These are phyloP conservation scores for Fusarium buharicum DNA, from an alignment of 2,329 filamentous ascomycete species.

Conservation along the genomic window DNA sequence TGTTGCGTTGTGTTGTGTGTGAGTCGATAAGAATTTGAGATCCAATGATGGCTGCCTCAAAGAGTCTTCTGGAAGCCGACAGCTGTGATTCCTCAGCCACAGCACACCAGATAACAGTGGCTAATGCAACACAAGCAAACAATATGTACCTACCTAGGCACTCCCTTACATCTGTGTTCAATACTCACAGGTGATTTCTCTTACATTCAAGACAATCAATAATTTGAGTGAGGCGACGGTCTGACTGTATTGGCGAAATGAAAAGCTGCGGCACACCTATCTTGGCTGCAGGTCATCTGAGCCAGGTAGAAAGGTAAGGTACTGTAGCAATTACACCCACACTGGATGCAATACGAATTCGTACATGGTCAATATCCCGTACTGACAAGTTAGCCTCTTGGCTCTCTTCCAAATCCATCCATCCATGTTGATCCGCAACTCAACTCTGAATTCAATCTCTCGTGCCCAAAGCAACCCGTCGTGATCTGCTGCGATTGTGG, in stretches of 20 bases:
- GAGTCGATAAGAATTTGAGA: neutral
- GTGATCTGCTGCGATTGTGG: constrained; percentile 27
- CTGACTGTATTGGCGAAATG: constrained; percentile 24
- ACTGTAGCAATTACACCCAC: neutral
- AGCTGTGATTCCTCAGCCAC: constrained; percentile 12
- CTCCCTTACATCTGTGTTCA: neutral
- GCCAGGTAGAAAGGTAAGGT: neutral
- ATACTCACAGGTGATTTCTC: neutral
- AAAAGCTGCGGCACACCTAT: constrained; percentile 8
- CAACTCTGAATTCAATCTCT: constrained; percentile 10
- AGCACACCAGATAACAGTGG: neutral
- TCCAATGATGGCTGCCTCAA: neutral
- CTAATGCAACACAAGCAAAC: neutral
- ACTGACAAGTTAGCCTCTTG: constrained; percentile 21
- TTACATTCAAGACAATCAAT: neutral
- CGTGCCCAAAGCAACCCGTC: constrained; percentile 9
- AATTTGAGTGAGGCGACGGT: neutral
- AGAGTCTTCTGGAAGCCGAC: constrained; percentile 7
- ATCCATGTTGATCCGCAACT: neutral
- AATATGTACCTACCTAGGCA: neutral
- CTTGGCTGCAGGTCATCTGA: constrained; percentile 22
- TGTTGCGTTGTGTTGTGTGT: neutral
- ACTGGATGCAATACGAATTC: constrained; percentile 24
- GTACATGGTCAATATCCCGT: constrained; percentile 18
- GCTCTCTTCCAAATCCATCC: neutral